Evolutionary conservation across 805 yeast species (phyloP).

Genomic region (Teunomyces stri): DNA sequence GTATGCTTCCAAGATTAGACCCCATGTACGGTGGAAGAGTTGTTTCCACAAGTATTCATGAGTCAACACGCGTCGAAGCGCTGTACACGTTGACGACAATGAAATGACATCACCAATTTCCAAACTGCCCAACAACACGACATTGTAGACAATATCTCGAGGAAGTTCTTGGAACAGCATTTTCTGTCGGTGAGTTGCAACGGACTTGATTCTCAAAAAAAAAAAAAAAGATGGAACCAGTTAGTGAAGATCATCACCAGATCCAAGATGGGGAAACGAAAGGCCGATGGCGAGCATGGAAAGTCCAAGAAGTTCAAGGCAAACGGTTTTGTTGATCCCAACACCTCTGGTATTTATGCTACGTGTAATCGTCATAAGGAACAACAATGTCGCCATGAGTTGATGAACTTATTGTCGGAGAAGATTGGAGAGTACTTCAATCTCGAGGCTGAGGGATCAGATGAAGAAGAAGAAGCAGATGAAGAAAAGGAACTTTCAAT

Average conservation of each 20-base stretch:
- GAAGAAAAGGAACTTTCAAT: constrained; percentile 45
- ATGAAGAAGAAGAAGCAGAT: constrained; percentile 25
- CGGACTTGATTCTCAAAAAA: background rate
- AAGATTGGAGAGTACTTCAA: constrained; percentile 35
- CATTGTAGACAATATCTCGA: constrained; percentile 7
- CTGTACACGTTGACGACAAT: background rate
- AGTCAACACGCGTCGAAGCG: background rate
- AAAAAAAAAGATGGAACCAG: background rate
- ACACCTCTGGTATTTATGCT: constrained; percentile 83
- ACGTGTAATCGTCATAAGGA: constrained; percentile 86
- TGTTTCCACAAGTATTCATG: constrained; percentile 7
- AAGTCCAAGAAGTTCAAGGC: constrained; percentile 45
- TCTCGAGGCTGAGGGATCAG: constrained; percentile 18
- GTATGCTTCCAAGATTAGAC: constrained; percentile 4
- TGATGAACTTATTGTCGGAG: constrained; percentile 52
- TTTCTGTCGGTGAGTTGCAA: background rate
- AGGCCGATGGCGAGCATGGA: constrained; percentile 15
- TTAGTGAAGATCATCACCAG: background rate
- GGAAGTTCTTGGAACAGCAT: constrained; percentile 4
- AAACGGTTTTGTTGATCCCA: constrained; percentile 68
- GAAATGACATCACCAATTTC: constrained; percentile 8
- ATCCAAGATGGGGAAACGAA: constrained; percentile 29
- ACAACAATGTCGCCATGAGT: constrained; percentile 70
- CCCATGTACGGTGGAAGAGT: constrained; percentile 7
- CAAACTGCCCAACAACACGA: constrained; percentile 15